Evolutionary conservation across 1,284 basidiomycete species (phyloP), one percentile per base, ranked within the genome.

Genomic region (Salmacisia buchloeana): DNA sequence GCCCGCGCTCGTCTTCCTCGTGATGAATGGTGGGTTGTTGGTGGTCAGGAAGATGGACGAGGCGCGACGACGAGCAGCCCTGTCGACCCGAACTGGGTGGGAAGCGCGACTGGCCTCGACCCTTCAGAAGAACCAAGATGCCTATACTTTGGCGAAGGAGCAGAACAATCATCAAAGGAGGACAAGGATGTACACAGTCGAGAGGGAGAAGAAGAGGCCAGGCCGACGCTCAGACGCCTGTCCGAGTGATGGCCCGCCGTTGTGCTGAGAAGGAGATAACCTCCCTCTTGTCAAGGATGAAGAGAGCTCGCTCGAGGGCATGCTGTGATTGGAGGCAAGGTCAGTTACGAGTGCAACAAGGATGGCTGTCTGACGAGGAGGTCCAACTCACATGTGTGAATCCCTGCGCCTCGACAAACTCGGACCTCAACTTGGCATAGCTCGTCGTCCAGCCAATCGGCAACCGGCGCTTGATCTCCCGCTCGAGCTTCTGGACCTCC

Each of bases 391-490:
- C 61, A 59, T 64, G 59, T 25, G 76, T 74, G 68, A 69, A 78
- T 3, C 92, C 90, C 80, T 97, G 92, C 71, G 90, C 88, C 7
- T 87, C 89, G 12, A 97, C 94, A 81, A 98, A 98, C 82, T 98
- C 96, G 69, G 88, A 86, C n/a, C 94, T 86, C 58, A 99, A 84
- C 73, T 88, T 90, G 80, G 93, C 90, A 77, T 97, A 97, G 74
- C 90, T 92, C 59, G 94, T 97, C 71, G 88, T 92, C 92, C 94
- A 97, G 2, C 94, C 94, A 60, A 99, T 90, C 0, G 96, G 94
- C 68, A 98, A 82, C 49, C 96, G 83, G 68, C 92, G 82, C 65
- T 89, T 83, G 61, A 99, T 84, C 80, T 98, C 96, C 75, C 88
- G 88, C 81, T 98, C 96, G 70, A 99, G 94, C 72, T 86, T 85